phyloP scores from a whole-genome alignment of 768 basidiomycete genomes.

The Lepiota subincarnata region DNA sequence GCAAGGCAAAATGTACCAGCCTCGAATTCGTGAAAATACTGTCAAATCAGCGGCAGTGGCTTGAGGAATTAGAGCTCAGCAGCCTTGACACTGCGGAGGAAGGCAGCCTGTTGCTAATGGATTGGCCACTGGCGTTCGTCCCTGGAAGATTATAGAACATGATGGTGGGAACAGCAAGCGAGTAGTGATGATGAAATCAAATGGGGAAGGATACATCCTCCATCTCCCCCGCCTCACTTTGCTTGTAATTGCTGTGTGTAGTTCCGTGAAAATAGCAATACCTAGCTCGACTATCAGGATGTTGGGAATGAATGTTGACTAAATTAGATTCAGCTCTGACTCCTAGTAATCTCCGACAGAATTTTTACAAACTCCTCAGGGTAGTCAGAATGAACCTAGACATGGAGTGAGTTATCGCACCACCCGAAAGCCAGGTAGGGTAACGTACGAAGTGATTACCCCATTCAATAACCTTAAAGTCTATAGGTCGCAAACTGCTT shows the following conservation, averaged over 20 bases:
- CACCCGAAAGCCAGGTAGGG: background rate
- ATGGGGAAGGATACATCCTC: too few species aligned
- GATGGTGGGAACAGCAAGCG: background rate
- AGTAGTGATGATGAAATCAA: background rate
- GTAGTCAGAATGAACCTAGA: background rate
- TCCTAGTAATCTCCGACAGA: too few species aligned
- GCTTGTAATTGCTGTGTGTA: too few species aligned
- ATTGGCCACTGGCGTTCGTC: conserved; percentile 28
- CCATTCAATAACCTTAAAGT: background rate
- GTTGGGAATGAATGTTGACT: too few species aligned
- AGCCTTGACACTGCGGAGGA: conserved; percentile 45
- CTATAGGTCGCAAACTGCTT: background rate
- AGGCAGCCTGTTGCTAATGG: conserved; percentile 63
- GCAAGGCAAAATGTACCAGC: conserved; percentile 32
- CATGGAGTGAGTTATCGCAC: background rate
- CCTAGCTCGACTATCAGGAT: too few species aligned
- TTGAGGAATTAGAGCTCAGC: conserved; percentile 41
- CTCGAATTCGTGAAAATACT: conserved; percentile 44
- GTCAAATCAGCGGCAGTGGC: conserved; percentile 37
- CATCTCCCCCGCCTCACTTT: too few species aligned
- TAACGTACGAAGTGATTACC: background rate
- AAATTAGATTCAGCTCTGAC: too few species aligned
- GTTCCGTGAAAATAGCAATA: too few species aligned
- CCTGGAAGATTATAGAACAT: background rate
- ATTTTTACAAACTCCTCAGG: background rate